Conservation (phyloP, 768 basidiomycete genomes). For the Glaciozyma martinii region DNA sequence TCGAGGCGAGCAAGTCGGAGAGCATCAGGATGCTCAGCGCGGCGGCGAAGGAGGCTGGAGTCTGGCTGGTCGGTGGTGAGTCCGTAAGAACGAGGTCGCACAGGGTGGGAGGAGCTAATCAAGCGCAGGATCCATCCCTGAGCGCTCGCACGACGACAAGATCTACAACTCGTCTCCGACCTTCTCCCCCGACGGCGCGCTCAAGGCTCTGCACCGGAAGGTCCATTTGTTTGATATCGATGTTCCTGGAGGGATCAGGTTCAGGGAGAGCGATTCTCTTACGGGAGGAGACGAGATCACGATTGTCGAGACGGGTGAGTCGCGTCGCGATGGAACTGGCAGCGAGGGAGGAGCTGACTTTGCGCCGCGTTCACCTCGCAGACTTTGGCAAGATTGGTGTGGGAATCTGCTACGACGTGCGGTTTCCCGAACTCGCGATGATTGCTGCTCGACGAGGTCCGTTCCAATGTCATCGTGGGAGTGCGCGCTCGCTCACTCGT, state of each 20-base stretch:
- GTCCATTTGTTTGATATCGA: constrained; percentile 97
- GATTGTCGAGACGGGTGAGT: constrained; percentile 75
- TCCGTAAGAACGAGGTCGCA: not conserved
- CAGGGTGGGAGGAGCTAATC: constrained; percentile 10
- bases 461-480: constrained; percentile 10
- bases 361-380: constrained; percentile 37
- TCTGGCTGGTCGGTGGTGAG: constrained; percentile 89
- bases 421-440: constrained; percentile 89
- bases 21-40: constrained; percentile 72
- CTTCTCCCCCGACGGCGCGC: constrained; percentile 16
- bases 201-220: constrained; percentile 75
- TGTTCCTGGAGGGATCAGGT: constrained; percentile 81
- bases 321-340: not conserved
- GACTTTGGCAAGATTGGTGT: constrained; percentile 96
- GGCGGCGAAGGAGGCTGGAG: constrained; percentile 62
- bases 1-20: constrained; percentile 53
- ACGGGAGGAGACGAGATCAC: constrained; percentile 65
- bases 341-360: not conserved
- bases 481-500: not conserved
- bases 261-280: constrained; percentile 51
- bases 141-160: constrained; percentile 57
- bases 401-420: constrained; percentile 92
- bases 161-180: constrained; percentile 72
- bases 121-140: constrained; percentile 76
- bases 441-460: constrained; percentile 75